A percentile compares a stretch with the other conserved stretches of the same genome.
Evolutionary conservation across 2,329 filamentous ascomycete genomes (phyloP).

Genomic region (Aureobasidium zeae): DNA sequence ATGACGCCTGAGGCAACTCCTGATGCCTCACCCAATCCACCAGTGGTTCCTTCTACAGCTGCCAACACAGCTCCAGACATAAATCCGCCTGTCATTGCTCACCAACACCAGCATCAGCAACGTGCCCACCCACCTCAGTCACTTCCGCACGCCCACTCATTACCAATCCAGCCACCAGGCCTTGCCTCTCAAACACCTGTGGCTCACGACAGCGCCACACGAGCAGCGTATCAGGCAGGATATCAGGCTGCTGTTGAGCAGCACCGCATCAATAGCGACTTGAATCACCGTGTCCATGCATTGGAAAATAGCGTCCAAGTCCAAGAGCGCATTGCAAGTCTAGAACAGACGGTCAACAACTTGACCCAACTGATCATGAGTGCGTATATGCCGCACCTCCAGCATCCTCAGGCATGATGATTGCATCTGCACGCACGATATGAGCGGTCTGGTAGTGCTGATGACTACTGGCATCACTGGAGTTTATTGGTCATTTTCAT

Average conservation of each 20-base stretch:
- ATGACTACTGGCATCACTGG: too few species aligned
- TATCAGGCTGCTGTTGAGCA: constrained; percentile 14
- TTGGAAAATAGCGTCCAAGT: constrained; percentile 7
- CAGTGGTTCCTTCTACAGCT: constrained; percentile 1
- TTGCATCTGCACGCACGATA: too few species aligned
- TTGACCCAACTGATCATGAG: constrained; percentile 14
- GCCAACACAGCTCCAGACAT: background rate
- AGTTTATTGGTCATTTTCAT: too few species aligned
- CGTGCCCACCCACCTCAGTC: background rate
- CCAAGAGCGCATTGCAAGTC: constrained; percentile 5
- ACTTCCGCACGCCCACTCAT: background rate
- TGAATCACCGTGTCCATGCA: constrained; percentile 7
- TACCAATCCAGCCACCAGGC: background rate
- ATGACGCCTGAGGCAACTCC: constrained; percentile 7
- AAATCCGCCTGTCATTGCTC: background rate
- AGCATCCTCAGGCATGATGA: constrained; percentile 12
- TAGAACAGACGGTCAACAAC: constrained; percentile 13
- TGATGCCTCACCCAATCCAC: background rate
- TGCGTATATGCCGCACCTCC: constrained; percentile 11
- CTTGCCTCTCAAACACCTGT: background rate
- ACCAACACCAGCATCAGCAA: background rate
- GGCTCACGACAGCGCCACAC: background rate
- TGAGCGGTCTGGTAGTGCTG: too few species aligned
- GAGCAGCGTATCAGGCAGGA: constrained; percentile 11
- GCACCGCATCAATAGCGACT: constrained; percentile 12